phyloP scores from a whole-genome alignment of 352 stramenopile species.

The Phytophthora cryptogea region DNA sequence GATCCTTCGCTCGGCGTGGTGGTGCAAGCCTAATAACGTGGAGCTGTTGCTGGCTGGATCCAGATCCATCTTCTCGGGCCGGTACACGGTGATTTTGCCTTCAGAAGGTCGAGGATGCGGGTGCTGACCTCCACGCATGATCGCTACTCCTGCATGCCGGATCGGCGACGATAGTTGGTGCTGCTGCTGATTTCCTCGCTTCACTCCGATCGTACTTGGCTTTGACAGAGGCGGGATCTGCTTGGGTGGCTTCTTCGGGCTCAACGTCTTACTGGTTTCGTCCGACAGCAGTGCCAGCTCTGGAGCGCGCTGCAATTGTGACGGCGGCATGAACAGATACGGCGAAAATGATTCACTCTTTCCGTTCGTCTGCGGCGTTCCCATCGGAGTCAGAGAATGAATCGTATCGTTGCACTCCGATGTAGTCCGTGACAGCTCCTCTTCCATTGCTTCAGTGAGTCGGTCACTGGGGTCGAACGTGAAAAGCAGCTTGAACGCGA shows the following conservation, averaged over 20 bases:
- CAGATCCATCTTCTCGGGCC: constrained; percentile 30
- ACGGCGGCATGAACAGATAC: constrained; percentile 36
- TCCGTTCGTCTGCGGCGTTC: background rate
- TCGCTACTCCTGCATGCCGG: constrained; percentile 24
- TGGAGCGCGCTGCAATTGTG: constrained; percentile 13
- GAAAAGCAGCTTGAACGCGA: constrained; percentile 52
- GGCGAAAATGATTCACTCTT: constrained; percentile 19
- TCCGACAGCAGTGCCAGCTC: constrained; percentile 3
- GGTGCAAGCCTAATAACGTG: constrained; percentile 11
- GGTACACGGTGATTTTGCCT: constrained; percentile 42
- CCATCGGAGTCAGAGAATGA: constrained; percentile 10
- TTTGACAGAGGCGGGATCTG: constrained; percentile 16
- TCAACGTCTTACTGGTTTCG: constrained; percentile 6
- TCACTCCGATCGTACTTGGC: constrained; percentile 9
- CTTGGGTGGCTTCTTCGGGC: constrained; percentile 5
- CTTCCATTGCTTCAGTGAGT: constrained; percentile 24
- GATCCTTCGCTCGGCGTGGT: constrained; percentile 16
- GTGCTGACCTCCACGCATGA: constrained; percentile 10
- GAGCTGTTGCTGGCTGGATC: constrained; percentile 11
- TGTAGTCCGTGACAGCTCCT: constrained; percentile 10
- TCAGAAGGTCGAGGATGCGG: constrained; percentile 18
- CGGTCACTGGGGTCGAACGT: constrained; percentile 37
- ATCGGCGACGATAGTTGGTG: constrained; percentile 24
- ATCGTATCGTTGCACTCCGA: constrained; percentile 17
- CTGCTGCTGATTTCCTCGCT: constrained; percentile 16